Evolutionary conservation across 1,284 basidiomycete genomes (phyloP), one percentile per base, ranked within the genome.

Genomic region (Cryptococcus depauperatus): DNA sequence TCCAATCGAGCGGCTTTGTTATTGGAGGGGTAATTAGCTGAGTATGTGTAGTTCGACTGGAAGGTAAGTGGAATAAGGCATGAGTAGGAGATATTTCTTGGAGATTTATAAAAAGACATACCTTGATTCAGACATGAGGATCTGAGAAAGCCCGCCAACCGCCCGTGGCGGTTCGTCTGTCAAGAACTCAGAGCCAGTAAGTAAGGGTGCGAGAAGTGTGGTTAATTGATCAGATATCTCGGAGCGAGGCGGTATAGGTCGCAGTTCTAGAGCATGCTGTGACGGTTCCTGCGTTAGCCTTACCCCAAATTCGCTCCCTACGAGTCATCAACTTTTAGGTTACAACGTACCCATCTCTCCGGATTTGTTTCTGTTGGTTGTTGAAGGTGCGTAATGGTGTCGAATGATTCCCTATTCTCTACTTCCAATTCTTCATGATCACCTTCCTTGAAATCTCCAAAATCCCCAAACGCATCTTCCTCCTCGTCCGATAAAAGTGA

Each of bases 1-100:
- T 88, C 90, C 90, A 95, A 60, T 87, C 91, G 38, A 89, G 81
- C 13, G 86, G 83, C 64, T 83, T 69, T 41, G 82, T 78, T 8
- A 68, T 58, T 1, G 73, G 66, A 2, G 68, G 56, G 5, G 64
- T 64, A 1, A 64, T 68, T 73, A 54, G 82, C 50, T 77, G 75
- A 44, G 81, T 79, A 70, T 86, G 86, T 41, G 86, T 69, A 51
- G 82, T 76, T 42, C 86, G 87, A 64, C 87, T 90, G 65, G 45
- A 21, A 22, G 10, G 11, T 5, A n/a, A n/a, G n/a, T n/a, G n/a
- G n/a, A n/a, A n/a, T n/a, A n/a, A n/a, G n/a, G 30, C 2, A 28
- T 18, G 3, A 37, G 19, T 16, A 37, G 18, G 14, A 10, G 7
- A 32, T 10, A 32, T n/a, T 32, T 32, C 10, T 26, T 13, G 4